Percentiles rank a stretch among this genome's conserved stretches.
Evolutionary conservation across 108 stramenopile species (phyloP).

Genomic region (Cyclotella atomus): DNA sequence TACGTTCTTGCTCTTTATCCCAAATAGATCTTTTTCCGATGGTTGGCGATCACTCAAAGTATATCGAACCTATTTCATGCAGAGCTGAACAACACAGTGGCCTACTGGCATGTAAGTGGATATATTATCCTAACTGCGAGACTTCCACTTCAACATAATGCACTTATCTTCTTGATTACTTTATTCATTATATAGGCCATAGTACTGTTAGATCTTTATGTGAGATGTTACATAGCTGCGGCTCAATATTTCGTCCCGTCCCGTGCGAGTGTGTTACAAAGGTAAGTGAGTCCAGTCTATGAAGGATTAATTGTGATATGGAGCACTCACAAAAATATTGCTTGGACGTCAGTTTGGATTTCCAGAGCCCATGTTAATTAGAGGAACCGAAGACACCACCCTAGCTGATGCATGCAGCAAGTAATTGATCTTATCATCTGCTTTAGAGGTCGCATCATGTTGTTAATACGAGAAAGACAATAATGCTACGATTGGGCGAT

Average conservation of each 20-base stretch:
- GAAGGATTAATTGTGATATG: neutral
- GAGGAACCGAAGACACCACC: neutral
- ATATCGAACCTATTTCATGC: conserved; percentile 68
- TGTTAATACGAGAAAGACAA: too few species aligned
- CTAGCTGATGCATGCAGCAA: neutral
- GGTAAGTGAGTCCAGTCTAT: too few species aligned
- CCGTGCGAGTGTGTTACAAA: conserved; percentile 62
- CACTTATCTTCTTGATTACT: too few species aligned
- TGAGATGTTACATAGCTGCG: conserved; percentile 63
- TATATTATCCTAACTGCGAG: too few species aligned
- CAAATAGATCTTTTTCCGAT: conserved; percentile 29
- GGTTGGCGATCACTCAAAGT: conserved; percentile 36
- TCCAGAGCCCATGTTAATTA: neutral
- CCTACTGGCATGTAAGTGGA: conserved; percentile 56
- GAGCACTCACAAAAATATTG: neutral
- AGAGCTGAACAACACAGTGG: conserved; percentile 43
- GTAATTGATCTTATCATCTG: too few species aligned
- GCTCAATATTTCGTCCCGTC: conserved; percentile 47
- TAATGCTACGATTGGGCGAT: too few species aligned
- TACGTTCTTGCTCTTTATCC: neutral
- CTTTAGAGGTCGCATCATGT: too few species aligned
- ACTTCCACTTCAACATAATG: too few species aligned
- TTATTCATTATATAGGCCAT: too few species aligned
- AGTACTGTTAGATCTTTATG: conserved; percentile 65
- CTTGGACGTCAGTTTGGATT: neutral